These are phyloP conservation scores for Trichoderma parareesei DNA, from an alignment of 495 filamentous ascomycete species.

Conservation along the genomic window DNA sequence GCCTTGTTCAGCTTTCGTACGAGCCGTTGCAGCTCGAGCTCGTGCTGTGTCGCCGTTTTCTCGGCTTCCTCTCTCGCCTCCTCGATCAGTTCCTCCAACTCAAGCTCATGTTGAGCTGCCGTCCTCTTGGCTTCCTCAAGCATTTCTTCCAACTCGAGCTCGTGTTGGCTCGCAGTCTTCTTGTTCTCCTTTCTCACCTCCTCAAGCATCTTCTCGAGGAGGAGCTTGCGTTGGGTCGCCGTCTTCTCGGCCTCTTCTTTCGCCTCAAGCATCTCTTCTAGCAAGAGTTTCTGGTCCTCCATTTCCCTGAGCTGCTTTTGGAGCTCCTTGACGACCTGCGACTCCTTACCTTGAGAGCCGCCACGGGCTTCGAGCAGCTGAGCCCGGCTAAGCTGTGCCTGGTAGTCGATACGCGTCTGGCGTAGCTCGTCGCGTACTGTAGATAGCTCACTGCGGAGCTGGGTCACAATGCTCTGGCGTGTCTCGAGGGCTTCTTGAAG, in stretches of 20 bases:
- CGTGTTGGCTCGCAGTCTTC: constrained; percentile 77
- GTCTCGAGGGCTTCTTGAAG: constrained; percentile 38
- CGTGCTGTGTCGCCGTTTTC: constrained; percentile 77
- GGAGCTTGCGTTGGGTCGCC: constrained; percentile 70
- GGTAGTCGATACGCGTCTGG: constrained; percentile 54
- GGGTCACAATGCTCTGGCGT: constrained; percentile 32
- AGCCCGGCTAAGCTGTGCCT: constrained; percentile 57
- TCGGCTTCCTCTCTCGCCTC: constrained; percentile 63
- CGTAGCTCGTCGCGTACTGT: constrained; percentile 59
- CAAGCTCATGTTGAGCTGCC: not conserved
- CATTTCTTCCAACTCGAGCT: constrained; percentile 46
- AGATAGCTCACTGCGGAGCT: constrained; percentile 42
- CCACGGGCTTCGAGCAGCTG: constrained; percentile 39
- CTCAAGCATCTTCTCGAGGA: constrained; percentile 30
- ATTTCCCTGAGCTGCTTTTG: constrained; percentile 77
- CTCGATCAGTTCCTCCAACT: constrained; percentile 40
- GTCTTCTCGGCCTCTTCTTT: constrained; percentile 71
- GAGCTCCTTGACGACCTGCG: constrained; percentile 75
- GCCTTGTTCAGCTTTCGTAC: constrained; percentile 45
- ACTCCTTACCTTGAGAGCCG: constrained; percentile 60
- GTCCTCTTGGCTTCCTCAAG: not conserved
- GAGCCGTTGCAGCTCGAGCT: constrained; percentile 52
- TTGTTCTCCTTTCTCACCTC: constrained; percentile 63
- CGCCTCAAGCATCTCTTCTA: constrained; percentile 62
- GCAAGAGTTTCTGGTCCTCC: constrained; percentile 80